A percentile compares a stretch with the other conserved stretches of the same genome.
These are phyloP conservation scores for Colletotrichum lini DNA, from an alignment of 2,329 filamentous ascomycete species.

Conservation along the genomic window DNA sequence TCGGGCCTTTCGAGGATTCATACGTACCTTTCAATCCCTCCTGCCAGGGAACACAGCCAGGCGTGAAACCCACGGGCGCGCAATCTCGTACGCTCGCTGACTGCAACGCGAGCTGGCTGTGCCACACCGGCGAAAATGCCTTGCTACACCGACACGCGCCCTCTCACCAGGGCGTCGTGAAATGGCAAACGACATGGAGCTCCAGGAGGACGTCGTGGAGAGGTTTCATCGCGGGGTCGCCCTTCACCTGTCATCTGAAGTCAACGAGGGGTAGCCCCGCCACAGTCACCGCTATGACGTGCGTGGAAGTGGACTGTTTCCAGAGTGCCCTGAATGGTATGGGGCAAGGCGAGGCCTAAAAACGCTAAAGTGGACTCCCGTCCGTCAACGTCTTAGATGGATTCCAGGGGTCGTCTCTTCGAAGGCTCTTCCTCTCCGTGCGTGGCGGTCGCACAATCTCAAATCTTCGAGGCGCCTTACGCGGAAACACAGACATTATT, in stretches of 20 bases:
- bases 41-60: background rate
- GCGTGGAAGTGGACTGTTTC: background rate
- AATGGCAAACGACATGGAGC: constrained; percentile 10
- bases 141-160: constrained; percentile 18
- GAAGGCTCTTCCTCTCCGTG: background rate
- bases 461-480: background rate
- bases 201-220: background rate
- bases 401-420: background rate
- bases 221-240: background rate
- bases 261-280: background rate
- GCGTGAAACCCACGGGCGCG: background rate
- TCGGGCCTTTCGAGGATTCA: constrained; percentile 22
- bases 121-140: constrained; percentile 8
- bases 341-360: constrained; percentile 7
- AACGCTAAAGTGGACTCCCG: constrained; percentile 12
- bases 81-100: constrained; percentile 27
- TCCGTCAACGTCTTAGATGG: background rate
- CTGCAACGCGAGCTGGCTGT: constrained; percentile 17
- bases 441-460: background rate
- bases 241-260: constrained; percentile 16
- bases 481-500: background rate
- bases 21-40: background rate
- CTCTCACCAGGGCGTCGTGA: constrained; percentile 11
- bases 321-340: background rate
- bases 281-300: background rate